phyloP scores from a whole-genome alignment of 1,284 basidiomycete species.

The Naganishia sp. region DNA sequence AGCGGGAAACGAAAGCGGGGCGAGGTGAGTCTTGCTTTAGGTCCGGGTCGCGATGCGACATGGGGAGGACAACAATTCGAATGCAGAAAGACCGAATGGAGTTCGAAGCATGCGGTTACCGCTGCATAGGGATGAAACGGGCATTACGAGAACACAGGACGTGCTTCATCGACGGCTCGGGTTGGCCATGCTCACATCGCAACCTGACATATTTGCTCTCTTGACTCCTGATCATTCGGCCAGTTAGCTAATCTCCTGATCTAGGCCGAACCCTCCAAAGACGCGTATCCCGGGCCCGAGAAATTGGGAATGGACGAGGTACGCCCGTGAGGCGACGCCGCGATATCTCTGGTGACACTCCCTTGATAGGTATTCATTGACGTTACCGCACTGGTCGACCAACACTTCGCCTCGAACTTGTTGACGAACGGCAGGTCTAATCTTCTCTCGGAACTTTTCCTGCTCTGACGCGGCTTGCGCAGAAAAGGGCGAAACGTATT shows the following conservation, averaged over 20 bases:
- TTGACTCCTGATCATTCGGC: neutral
- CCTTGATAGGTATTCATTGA: constrained; percentile 45
- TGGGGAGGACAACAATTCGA: too few relatives aligned
- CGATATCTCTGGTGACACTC: neutral
- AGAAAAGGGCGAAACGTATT: constrained; percentile 24
- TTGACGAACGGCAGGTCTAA: constrained; percentile 7
- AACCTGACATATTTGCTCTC: neutral
- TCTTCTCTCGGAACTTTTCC: neutral
- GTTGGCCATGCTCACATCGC: too few relatives aligned
- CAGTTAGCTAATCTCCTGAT: neutral
- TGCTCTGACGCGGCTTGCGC: neutral
- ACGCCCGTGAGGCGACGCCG: neutral
- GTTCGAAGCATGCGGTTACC: neutral
- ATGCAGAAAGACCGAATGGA: too few relatives aligned
- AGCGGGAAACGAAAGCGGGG: neutral
- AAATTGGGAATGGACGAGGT: constrained; percentile 54
- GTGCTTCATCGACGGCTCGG: too few relatives aligned
- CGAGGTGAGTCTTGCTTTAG: constrained; percentile 12
- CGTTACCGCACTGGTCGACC: constrained; percentile 46
- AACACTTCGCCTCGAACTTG: constrained; percentile 36
- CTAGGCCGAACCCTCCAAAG: too few relatives aligned
- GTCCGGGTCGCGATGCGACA: neutral
- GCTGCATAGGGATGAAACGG: neutral
- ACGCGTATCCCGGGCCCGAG: constrained; percentile 40
- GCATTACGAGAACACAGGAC: neutral